These are phyloP conservation scores for Penicillium polonicum DNA, from an alignment of 2,329 filamentous ascomycete genomes.

Conservation along the genomic window DNA sequence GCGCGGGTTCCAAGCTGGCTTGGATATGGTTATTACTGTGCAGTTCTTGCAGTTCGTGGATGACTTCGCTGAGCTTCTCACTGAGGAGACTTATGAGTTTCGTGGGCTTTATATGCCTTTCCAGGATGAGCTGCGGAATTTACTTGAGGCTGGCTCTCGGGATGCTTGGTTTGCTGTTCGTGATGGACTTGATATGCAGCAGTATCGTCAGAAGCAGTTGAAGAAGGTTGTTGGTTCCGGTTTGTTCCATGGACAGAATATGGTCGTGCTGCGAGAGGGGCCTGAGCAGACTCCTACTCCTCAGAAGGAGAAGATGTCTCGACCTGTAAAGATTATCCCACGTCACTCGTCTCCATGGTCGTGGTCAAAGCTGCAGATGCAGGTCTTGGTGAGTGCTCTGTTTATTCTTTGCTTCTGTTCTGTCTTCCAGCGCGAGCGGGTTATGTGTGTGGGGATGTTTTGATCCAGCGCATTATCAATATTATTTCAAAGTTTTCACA, in stretches of 20 bases:
- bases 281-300: neutral
- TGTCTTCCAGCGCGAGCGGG: neutral
- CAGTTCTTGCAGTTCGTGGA: slow-evolving; percentile 32
- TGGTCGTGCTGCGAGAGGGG: neutral
- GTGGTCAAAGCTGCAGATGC: neutral
- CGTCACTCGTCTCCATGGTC: neutral
- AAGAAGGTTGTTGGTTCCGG: neutral
- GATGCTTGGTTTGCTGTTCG: slow-evolving; percentile 29
- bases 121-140: slow-evolving; percentile 26
- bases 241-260: slow-evolving; percentile 1
- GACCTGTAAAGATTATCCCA: neutral
- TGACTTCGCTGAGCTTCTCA: slow-evolving; percentile 27
- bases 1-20: slow-evolving; percentile 23
- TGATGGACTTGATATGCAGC: neutral
- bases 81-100: slow-evolving; percentile 6
- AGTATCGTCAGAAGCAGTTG: slow-evolving; percentile 11
- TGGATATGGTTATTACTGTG: slow-evolving; percentile 35
- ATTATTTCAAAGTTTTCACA: neutral
- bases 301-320: neutral
- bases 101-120: slow-evolving; percentile 12
- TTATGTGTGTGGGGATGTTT: neutral
- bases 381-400: neutral
- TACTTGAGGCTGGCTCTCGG: slow-evolving; percentile 29
- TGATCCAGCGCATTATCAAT: neutral
- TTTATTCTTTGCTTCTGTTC: neutral